A percentile compares a stretch with the other conserved stretches of the same genome.
phyloP scores from a whole-genome alignment of 129 eudicot species.

The Lonicera japonica region DNA sequence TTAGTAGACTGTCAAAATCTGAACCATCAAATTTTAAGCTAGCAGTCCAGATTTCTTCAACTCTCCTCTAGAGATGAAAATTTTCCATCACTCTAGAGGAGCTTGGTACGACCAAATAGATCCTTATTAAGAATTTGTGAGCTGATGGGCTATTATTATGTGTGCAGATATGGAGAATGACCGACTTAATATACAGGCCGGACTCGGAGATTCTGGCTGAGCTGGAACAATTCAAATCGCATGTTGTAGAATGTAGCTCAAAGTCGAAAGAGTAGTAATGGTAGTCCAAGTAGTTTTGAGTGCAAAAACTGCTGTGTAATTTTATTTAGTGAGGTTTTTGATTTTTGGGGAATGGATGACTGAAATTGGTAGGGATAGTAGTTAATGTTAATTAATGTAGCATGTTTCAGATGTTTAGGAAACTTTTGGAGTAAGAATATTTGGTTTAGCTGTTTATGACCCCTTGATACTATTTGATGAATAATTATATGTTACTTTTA shows the following conservation, averaged over 20 bases:
- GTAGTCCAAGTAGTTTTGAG: not conserved
- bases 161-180: conserved; percentile 85
- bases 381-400: no score
- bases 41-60: not conserved
- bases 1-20: not conserved
- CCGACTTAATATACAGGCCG: conserved; percentile 71
- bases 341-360: no score
- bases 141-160: not conserved
- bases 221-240: conserved; percentile 73
- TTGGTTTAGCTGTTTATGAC: no score
- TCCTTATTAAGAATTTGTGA: not conserved
- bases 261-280: conserved; percentile 6
- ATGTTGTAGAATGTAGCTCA: conserved; percentile 49
- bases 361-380: no score
- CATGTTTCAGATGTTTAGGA: no score
- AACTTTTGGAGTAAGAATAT: no score
- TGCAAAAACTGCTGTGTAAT: no score
- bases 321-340: no score
- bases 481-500: no score
- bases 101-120: no score
- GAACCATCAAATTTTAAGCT: not conserved
- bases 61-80: not conserved
- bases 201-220: conserved; percentile 71
- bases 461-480: no score
- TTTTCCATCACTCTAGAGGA: no score